Evolutionary conservation across 2,329 filamentous ascomycete species (phyloP), one percentile per base, ranked within the genome.

Genomic region (Penicillium oxalicum): DNA sequence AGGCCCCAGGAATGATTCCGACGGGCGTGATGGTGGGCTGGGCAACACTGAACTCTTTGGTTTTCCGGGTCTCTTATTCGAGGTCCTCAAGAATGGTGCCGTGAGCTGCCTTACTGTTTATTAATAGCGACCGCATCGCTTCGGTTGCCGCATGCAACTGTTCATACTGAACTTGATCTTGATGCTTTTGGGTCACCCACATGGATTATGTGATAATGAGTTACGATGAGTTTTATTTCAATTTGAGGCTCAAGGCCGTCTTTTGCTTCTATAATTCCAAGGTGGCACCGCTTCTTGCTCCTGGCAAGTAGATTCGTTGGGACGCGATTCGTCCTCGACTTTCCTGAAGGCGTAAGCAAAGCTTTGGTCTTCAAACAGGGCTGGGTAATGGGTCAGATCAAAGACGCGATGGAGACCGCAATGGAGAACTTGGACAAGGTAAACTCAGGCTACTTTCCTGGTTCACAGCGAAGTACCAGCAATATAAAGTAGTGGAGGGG

Each of bases 51-150:
- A 91, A 53, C 71, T 98, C 27, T 97, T 89, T 72, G 91, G 91
- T 1, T 96, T 96, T 62, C 91, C 93, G 0, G 91, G 93, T 0
- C 73, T 97, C 68, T 82, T 96, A 40, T 97, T 98, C 72, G 93
- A 98, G 71, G 91, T 98, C 27, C 71, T 97, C 68, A 91, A 88
- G 81, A 96, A 95, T 64, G 90, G 88, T 4, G 85, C 83, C 52
- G 87, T 98, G 25, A 94, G 89, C 68, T 87, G 88, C 26, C 75
- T 97, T 66, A 97, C 91, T 8, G 83, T 95, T 25, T 95, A 91
- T 73, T 95, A 66, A 80, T 49, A 5, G 18, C 28, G 9, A 8
- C 29, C 13, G 24, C 26, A 25, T 4, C 6, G 1, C 3, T 18
- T 13, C 9, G 7, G n/a, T 5, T 18, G n/a, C n/a, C n/a, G n/a